phyloP scores from a whole-genome alignment of 2,329 filamentous ascomycete species.

The Fusarium tricinctum region DNA sequence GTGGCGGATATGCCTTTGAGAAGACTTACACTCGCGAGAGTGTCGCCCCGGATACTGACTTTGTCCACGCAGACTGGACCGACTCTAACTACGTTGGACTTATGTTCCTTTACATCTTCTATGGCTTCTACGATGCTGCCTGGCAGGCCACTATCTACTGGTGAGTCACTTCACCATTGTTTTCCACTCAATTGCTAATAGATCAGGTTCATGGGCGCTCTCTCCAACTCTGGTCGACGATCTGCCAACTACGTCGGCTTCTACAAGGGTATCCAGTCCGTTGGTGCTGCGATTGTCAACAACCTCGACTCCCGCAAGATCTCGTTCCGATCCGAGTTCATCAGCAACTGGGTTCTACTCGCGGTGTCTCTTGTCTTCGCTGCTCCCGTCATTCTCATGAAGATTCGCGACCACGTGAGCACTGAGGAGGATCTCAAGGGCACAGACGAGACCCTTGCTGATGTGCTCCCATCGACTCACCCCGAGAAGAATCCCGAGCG shows the following conservation, averaged over 20 bases:
- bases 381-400: conserved; percentile 81
- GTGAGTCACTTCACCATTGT: conserved; percentile 68
- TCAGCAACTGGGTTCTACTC: conserved; percentile 79
- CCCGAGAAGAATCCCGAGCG: conserved; percentile 35
- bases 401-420: conserved; percentile 84
- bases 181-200: conserved; percentile 15
- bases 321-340: conserved; percentile 80
- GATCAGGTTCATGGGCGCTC: conserved; percentile 85
- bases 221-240: conserved; percentile 93
- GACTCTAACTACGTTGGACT: conserved; percentile 77
- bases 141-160: conserved; percentile 96
- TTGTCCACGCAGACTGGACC: conserved; percentile 71
- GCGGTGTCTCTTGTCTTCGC: conserved; percentile 81
- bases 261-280: conserved; percentile 86
- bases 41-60: conserved; percentile 25
- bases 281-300: conserved; percentile 71
- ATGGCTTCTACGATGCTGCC: conserved; percentile 88
- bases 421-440: conserved; percentile 87
- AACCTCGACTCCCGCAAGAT: conserved; percentile 54
- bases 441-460: conserved; percentile 83
- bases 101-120: conserved; percentile 92
- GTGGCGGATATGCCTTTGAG: conserved; percentile 85
- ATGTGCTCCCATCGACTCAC: conserved; percentile 65
- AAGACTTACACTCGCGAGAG: conserved; percentile 44
- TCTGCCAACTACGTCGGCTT: conserved; percentile 94